phyloP scores from a whole-genome alignment of 2,329 filamentous ascomycete species.

The Aspergillus sp. region DNA sequence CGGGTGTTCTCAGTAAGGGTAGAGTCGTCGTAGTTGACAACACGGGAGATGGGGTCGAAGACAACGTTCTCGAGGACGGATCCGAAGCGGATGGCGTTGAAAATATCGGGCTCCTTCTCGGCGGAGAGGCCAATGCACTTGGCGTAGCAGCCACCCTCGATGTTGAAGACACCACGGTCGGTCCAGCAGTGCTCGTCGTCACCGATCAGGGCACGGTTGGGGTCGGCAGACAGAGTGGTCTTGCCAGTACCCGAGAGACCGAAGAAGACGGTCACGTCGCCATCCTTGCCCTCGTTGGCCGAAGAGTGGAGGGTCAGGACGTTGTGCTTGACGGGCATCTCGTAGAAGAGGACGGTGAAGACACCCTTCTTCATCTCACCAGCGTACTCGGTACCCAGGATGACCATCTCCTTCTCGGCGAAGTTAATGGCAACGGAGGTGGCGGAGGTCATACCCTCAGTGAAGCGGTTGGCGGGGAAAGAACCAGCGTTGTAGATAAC shows the following conservation, averaged over 20 bases:
- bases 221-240: constrained; percentile 96
- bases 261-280: constrained; percentile 99
- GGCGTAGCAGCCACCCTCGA: constrained; percentile 98
- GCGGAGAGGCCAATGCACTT: constrained; percentile 97
- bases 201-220: constrained; percentile 92
- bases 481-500: constrained; percentile 99
- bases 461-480: constrained; percentile 98
- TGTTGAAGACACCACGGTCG: constrained; percentile 97
- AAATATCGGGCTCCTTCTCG: constrained; percentile 99
- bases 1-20: constrained; percentile 98
- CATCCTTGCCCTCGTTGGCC: constrained; percentile 91
- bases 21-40: constrained; percentile 92
- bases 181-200: constrained; percentile 99
- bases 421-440: constrained; percentile 99
- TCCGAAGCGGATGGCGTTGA: constrained; percentile 91
- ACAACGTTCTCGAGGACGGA: constrained; percentile 98
- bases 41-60: constrained; percentile 84
- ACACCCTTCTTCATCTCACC: constrained; percentile 98
- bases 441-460: constrained; percentile 96
- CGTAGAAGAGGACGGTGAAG: constrained; percentile 99
- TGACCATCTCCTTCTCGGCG: constrained; percentile 99
- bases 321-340: constrained; percentile 99
- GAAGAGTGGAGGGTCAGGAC: constrained; percentile 98
- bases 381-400: constrained; percentile 97
- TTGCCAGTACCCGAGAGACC: constrained; percentile 98